Evolutionary conservation across 2,329 filamentous ascomycete species (phyloP).

Genomic region (Cladosporium sp.): DNA sequence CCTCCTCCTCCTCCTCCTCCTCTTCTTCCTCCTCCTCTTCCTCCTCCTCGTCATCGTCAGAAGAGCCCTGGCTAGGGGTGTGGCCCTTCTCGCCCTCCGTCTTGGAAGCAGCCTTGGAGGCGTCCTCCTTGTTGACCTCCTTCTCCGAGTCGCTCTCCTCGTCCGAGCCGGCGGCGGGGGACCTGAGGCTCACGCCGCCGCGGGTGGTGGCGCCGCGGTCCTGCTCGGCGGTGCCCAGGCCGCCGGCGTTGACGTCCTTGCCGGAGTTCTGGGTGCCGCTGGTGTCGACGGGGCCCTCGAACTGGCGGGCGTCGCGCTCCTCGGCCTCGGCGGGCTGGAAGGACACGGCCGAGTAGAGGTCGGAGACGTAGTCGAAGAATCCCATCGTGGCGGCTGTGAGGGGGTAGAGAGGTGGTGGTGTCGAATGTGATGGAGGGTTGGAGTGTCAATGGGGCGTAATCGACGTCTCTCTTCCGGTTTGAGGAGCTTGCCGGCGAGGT

Average conservation of each 20-base stretch:
- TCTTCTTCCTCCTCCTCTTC: conserved; percentile 59
- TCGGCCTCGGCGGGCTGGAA: conserved; percentile 59
- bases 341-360: conserved; percentile 62
- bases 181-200: conserved; percentile 36
- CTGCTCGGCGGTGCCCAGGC: conserved; percentile 27
- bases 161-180: conserved; percentile 39
- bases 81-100: conserved; percentile 23
- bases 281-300: conserved; percentile 44
- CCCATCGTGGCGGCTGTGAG: conserved; percentile 47
- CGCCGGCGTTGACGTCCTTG: conserved; percentile 24
- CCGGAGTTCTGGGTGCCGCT: conserved; percentile 39
- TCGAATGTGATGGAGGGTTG: conserved; percentile 5
- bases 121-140: conserved; percentile 41
- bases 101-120: conserved; percentile 27
- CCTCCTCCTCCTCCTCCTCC: too few relatives aligned
- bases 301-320: conserved; percentile 52
- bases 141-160: conserved; percentile 40
- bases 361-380: conserved; percentile 61
- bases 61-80: conserved; percentile 26
- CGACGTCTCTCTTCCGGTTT: neutral
- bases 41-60: conserved; percentile 47
- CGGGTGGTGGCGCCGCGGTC: conserved; percentile 27
- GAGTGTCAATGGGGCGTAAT: conserved; percentile 5
- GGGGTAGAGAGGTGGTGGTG: neutral
- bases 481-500: conserved; percentile 11